Evolutionary conservation across 1,284 basidiomycete genomes (phyloP), one percentile per base, ranked within the genome.

Genomic region (Cryptococcus sp.): DNA sequence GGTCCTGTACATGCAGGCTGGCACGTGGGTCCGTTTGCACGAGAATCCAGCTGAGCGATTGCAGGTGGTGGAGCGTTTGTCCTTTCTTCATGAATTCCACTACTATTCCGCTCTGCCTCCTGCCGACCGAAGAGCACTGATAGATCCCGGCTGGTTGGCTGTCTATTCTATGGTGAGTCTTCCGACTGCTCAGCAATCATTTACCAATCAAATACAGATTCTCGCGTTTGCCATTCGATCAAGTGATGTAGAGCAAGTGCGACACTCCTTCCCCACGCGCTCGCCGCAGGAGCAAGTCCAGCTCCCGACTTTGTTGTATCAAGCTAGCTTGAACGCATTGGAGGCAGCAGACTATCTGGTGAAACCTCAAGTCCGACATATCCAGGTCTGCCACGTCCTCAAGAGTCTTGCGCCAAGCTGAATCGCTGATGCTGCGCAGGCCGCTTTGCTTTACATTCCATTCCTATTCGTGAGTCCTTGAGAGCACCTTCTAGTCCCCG

Each of bases 341-440:
- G 57, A 61, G 6, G 50, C 50, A 0, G 58, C 63, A 25, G 48
- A 63, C 22, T 64, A 63, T 37, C 50, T 58, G 17, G 52, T 52
- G 11, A 47, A 48, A 3, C 63, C 65, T 4, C 65, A 67, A 40
- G 40, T 67, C 3, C 54, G 61, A 7, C 65, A 67, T 25, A 57
- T 67, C 10, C 65, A 67, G 46, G 61, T 63, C 17, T 48, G 55
- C 20, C 13, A 43, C 19, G n/a, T 17, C 26, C 6, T 19, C 13
- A n/a, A 5, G 13, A 15, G 17, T 15, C 17, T 16, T 50, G 8
- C 5, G 39, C 11, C 17, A 37, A 41, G 44, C 46, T 40, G 26
- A 50, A 11, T 15, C 17, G n/a, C 16, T 20, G 0, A 2, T 47
- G 8, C 29, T 34, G 29, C 41, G 19, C 50, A 62, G 61, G 54